Percentiles rank a stretch among this genome's conserved stretches.
phyloP scores from a whole-genome alignment of 2,329 filamentous ascomycete genomes.

The Fusarium luffae region DNA sequence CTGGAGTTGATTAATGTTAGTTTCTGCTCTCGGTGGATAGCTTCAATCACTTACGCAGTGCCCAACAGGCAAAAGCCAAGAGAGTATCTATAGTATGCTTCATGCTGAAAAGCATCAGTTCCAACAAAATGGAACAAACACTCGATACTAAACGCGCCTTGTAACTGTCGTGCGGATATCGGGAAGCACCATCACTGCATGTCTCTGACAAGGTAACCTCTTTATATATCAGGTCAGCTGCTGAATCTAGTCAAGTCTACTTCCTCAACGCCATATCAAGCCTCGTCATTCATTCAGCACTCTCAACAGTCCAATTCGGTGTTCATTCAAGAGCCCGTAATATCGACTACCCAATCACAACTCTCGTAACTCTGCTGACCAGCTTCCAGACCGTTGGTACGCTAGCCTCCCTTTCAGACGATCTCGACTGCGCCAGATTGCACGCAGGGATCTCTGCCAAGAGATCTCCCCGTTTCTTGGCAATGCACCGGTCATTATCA shows the following conservation, averaged over 20 bases:
- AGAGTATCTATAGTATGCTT: neutral
- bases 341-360: neutral
- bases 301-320: neutral
- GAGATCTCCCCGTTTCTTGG: neutral
- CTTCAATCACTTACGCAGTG: neutral
- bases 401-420: neutral
- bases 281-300: neutral
- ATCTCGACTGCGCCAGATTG: neutral
- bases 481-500: neutral
- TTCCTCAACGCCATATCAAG: neutral
- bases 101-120: neutral
- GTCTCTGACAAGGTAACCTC: neutral
- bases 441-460: neutral
- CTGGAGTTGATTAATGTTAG: neutral
- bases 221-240: neutral
- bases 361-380: neutral
- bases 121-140: neutral
- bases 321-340: neutral
- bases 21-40: rapidly evolving
- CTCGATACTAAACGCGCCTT: neutral
- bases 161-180: neutral
- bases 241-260: neutral
- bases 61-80: neutral
- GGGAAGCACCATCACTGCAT: neutral
- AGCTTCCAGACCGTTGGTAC: neutral